Conservation (phyloP, 2,329 filamentous ascomycete genomes). For the Phyllosticta ampelicida region DNA sequence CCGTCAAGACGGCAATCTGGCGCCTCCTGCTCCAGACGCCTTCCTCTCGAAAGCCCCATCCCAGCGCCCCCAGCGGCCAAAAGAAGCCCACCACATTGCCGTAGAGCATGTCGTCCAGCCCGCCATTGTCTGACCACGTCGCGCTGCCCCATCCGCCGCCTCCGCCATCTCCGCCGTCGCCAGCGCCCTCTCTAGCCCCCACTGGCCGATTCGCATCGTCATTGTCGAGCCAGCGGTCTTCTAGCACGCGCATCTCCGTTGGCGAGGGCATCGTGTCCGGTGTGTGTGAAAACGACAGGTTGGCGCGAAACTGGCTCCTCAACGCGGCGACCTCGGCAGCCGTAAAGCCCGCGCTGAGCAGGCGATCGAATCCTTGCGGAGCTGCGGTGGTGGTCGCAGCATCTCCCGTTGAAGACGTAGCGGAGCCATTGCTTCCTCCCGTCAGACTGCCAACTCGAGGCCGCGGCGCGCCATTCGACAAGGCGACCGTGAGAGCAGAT, state of each 20-base stretch:
- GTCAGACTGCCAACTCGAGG: conserved; percentile 6
- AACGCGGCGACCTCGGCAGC: conserved; percentile 72
- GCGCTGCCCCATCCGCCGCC: conserved; percentile 39
- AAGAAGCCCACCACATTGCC: conserved; percentile 90
- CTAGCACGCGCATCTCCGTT: conserved; percentile 61
- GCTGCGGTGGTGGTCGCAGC: conserved; percentile 37
- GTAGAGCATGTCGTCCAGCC: conserved; percentile 76
- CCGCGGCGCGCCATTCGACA: conserved; percentile 8
- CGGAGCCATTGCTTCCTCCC: conserved; percentile 15
- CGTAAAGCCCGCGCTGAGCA: conserved; percentile 73
- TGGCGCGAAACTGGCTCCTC: conserved; percentile 76
- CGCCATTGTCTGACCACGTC: conserved; percentile 45
- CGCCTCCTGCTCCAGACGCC: conserved; percentile 77
- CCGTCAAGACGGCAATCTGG: conserved; percentile 77
- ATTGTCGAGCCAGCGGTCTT: conserved; percentile 81
- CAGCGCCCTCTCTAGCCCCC: conserved; percentile 20
- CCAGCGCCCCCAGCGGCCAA: conserved; percentile 78
- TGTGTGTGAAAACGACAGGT: conserved; percentile 71
- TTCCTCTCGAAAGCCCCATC: conserved; percentile 77
- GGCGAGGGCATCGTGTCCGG: conserved; percentile 82
- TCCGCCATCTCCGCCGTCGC: conserved; percentile 23
- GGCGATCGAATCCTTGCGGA: conserved; percentile 77
- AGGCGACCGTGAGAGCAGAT: conserved; percentile 20
- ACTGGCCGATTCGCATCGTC: conserved; percentile 16
- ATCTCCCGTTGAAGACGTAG: not conserved